A percentile compares a stretch with the other conserved stretches of the same genome.
Conservation (phyloP, 2,329 filamentous ascomycete genomes). For the Zymoseptoria ardabiliae region DNA sequence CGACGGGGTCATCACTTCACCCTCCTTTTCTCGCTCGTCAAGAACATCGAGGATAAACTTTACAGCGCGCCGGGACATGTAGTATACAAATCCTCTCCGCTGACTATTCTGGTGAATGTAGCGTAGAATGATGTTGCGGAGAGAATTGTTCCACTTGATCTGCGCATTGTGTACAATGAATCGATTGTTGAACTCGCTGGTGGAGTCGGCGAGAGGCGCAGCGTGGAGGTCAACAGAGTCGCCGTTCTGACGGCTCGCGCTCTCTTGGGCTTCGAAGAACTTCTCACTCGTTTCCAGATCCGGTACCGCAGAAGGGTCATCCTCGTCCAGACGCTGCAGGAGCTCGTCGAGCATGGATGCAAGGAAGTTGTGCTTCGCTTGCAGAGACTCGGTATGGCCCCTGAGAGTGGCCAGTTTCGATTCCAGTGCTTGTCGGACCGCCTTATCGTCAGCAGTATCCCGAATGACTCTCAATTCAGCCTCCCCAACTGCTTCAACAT, state of each 20-base stretch:
- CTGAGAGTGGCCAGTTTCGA: constrained; percentile 50
- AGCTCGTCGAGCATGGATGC: constrained; percentile 51
- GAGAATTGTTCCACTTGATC: constrained; percentile 94
- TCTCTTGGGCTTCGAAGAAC: constrained; percentile 46
- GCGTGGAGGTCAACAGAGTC: constrained; percentile 57
- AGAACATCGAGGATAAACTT: constrained; percentile 98
- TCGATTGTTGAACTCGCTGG: constrained; percentile 93
- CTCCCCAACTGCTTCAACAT: constrained; percentile 65
- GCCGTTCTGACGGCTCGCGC: constrained; percentile 35
- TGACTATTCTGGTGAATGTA: constrained; percentile 98
- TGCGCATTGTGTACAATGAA: constrained; percentile 98
- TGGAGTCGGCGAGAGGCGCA: constrained; percentile 68
- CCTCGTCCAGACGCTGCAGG: constrained; percentile 49
- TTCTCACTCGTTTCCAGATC: constrained; percentile 39
- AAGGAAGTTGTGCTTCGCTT: constrained; percentile 53
- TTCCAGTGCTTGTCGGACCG: constrained; percentile 45
- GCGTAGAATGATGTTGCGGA: constrained; percentile 91
- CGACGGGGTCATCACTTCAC: constrained; percentile 30
- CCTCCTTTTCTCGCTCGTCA: constrained; percentile 79
- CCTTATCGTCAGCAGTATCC: constrained; percentile 42
- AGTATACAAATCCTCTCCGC: constrained; percentile 92
- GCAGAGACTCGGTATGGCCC: constrained; percentile 50
- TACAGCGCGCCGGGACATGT: constrained; percentile 87
- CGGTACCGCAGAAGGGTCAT: constrained; percentile 44
- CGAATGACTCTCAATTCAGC: constrained; percentile 58